Conservation (phyloP, 371 early-diverging fungal species). For the Haplosporangium sp. region DNA sequence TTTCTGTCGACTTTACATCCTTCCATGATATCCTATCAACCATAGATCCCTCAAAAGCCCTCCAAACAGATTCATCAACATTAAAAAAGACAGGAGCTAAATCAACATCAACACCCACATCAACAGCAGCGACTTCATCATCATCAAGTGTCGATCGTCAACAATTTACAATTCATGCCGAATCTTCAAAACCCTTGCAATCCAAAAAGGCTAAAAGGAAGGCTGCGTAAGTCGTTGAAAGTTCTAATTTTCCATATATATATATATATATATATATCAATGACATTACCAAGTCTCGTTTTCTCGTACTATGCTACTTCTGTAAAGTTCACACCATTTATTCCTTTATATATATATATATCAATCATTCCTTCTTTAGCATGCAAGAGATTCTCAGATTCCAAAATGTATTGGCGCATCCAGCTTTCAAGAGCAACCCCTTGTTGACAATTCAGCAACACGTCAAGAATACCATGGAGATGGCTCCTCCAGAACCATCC, state of each 20-base stretch:
- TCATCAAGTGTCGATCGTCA: constrained; percentile 32
- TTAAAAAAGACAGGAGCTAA: constrained; percentile 26
- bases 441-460: constrained; percentile 76
- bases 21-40: constrained; percentile 51
- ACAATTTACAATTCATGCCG: constrained; percentile 46
- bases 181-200: constrained; percentile 51
- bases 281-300: no score
- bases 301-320: no score
- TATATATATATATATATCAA: no score
- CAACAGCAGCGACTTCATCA: constrained; percentile 21
- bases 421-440: constrained; percentile 77
- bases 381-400: constrained; percentile 76
- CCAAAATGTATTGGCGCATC: constrained; percentile 75
- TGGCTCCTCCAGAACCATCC: constrained; percentile 43
- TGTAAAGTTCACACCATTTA: neutral
- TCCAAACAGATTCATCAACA: constrained; percentile 17
- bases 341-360: no score
- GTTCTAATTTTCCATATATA: no score
- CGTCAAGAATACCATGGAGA: constrained; percentile 74
- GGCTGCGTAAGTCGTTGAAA: constrained; percentile 60
- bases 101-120: constrained; percentile 18
- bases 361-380: constrained; percentile 40
- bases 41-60: constrained; percentile 56
- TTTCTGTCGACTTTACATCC: constrained; percentile 57
- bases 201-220: constrained; percentile 65